Evolutionary conservation across 306 rosid genomes (phyloP).

Genomic region (Malus domestica): DNA sequence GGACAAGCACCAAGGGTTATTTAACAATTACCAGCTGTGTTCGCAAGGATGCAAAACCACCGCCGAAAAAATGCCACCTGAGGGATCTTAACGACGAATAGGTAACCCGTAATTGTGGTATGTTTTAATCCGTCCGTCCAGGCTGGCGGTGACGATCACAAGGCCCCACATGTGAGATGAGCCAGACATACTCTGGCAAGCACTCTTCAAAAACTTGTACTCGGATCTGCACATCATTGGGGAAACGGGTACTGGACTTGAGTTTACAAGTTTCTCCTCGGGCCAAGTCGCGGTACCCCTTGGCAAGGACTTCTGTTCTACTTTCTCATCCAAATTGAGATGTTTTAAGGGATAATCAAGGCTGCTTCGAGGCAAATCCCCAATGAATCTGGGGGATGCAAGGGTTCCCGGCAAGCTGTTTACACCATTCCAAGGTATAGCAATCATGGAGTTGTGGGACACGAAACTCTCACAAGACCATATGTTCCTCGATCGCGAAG

Average conservation of each 20-base stretch:
- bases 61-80: slow-evolving; percentile 1
- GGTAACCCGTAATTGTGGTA: slow-evolving; percentile 78
- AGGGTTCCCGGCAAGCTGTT: slow-evolving; percentile 37
- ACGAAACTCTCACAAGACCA: slow-evolving; percentile 60
- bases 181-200: slow-evolving; percentile 60
- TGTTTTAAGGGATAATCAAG: slow-evolving; percentile 7
- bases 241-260: slow-evolving; percentile 30
- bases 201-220: slow-evolving; percentile 61
- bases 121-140: slow-evolving; percentile 70
- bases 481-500: slow-evolving; percentile 41
- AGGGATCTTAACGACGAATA: slow-evolving; percentile 28
- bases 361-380: slow-evolving; percentile 12
- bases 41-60: slow-evolving; percentile 13
- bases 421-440: slow-evolving; percentile 78
- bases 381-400: slow-evolving; percentile 33
- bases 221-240: slow-evolving; percentile 53
- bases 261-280: slow-evolving; percentile 46
- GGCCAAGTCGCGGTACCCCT: slow-evolving; percentile 82
- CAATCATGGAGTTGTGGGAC: slow-evolving; percentile 55
- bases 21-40: slow-evolving; percentile 10
- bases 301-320: slow-evolving; percentile 45
- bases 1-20: slow-evolving; percentile 8
- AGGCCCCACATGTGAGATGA: slow-evolving; percentile 69
- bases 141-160: slow-evolving; percentile 71
- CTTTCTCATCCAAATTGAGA: slow-evolving; percentile 15